Evolutionary conservation across 2,329 filamentous ascomycete species (phyloP).

Genomic region (Colletotrichum melonis): DNA sequence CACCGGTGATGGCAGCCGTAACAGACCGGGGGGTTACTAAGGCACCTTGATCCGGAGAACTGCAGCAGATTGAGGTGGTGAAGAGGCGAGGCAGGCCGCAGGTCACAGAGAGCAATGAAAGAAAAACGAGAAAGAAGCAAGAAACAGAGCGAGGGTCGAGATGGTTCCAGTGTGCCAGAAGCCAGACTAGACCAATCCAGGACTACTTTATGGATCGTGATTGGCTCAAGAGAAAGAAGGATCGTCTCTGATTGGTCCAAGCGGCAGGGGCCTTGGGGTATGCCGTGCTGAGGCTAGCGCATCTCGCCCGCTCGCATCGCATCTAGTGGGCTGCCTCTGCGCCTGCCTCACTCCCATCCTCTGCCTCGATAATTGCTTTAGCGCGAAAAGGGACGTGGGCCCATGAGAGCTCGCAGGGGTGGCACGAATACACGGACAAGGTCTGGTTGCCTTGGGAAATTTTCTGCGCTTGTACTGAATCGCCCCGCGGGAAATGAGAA

Average conservation of each 20-base stretch:
- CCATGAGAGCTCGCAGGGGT: neutral
- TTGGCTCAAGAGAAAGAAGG: neutral
- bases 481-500: slow-evolving; percentile 33
- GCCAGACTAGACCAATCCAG: slow-evolving; percentile 4
- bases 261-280: neutral
- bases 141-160: slow-evolving; percentile 1
- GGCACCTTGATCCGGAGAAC: neutral
- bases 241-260: slow-evolving; percentile 3
- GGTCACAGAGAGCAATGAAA: neutral
- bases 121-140: neutral
- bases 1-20: slow-evolving; percentile 26
- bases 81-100: neutral
- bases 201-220: neutral
- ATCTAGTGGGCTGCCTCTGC: slow-evolving; percentile 27
- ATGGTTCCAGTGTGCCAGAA: slow-evolving; percentile 24
- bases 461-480: slow-evolving; percentile 35
- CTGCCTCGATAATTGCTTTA: slow-evolving; percentile 24
- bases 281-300: slow-evolving; percentile 16
- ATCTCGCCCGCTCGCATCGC: slow-evolving; percentile 21
- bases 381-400: slow-evolving; percentile 8
- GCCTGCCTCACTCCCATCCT: neutral
- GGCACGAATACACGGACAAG: slow-evolving; percentile 7
- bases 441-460: slow-evolving; percentile 23
- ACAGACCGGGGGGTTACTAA: slow-evolving; percentile 10
- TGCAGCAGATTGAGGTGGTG: slow-evolving; percentile 1